Base-by-base conservation (phyloP, 2,329 filamentous ascomycete species). In the Clarireedia monteithiana region DNA sequence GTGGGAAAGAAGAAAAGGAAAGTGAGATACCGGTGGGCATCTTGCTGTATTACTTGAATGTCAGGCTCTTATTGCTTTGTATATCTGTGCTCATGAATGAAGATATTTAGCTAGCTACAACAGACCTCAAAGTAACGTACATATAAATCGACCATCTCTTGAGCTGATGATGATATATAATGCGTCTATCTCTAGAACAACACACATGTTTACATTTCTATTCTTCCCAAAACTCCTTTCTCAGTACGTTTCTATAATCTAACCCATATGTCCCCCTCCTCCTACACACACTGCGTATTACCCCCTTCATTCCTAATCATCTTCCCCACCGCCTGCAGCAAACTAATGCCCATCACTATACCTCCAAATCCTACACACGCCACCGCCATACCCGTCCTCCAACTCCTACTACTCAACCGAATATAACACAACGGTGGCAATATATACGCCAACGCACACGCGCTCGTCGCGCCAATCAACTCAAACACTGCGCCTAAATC, bases 401-500 rank as follows among this genome's bases (percentile, higher is more conserved):
- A 88, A 66, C 82, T 85, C 63, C 84, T 76, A 57, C 84, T 91
- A 63, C 89, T 92, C 58, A 99, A 76, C 74, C 95, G 96, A 68
- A 99, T 88, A 71, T 94, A 99, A 73, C 94, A 99, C 55, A 97
- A 75, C 26, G 94, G 94, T 59, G 94, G 94, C 58, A 99, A 75
- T 49, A 99, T 96, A 69, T 97, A 99, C 0, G 94, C 94, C 70
- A 99, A 79, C 6, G 90, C 91, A 64, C 91, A 94, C 3, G 94
- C 94, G 69, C 89, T 95, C 38, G 94, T 99, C 6, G 94, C 91
- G 59, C 94, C 94, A 57, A 99, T 94, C 17, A 99, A 77, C 74
- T 99, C 94, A 68, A 99, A 96, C 1, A 99, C 92, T 46, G 89
- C 83, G 52, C 94, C 94, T 3, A 99, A 77, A 69, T 99, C 94